Base-by-base conservation (phyloP, 495 filamentous ascomycete genomes). In the Xylaria longipes region DNA sequence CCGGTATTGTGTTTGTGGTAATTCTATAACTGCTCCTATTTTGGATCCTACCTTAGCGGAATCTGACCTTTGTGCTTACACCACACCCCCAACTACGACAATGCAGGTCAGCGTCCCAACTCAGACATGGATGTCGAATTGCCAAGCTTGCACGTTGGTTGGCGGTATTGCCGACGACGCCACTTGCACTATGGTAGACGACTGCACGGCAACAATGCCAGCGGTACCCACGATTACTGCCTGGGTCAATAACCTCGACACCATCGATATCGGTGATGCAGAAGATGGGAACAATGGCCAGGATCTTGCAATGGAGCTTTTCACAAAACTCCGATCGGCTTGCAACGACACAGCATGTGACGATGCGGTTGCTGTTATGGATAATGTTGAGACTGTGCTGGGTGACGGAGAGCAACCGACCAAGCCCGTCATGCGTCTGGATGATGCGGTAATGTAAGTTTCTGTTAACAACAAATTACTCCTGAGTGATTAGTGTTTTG, bases 221-320 rank as follows among this genome's bases (percentile, higher is more conserved):
- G n/a, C n/a, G n/a, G 29, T 37, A 14, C 65, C 65, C 57, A 68
- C 35, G 8, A 68, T 68, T 17, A 33, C 65, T 31, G 43, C 65
- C 6, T 68, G 65, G 65, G 65, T 68, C 5, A 22, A 39, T 14
- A 68, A 54, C 37, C 65, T 68, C 3, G 56, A 33, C 52, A 68
- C 41, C 65, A 31, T 68, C 65, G 43, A 68, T 35, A 68, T 68
- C 25, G 65, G 65, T 15, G 52, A 68, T 29, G 43, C 65, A 7
- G 39, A 68, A 54, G 65, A 68, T 17, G 43, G 65, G 57, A 68
- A 68, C 43, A 22, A 22, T 33, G 65, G 65, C 11, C 4, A 54
- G 20, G 65, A 68, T 29, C 17, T 54, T 3, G 65, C 20, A 7
- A 56, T 35, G 25, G 65, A 68, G 43, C 56, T 57, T 6, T 27